Conservation (phyloP, 1,139 yeast species). For the Tardiomyces depauwii region DNA sequence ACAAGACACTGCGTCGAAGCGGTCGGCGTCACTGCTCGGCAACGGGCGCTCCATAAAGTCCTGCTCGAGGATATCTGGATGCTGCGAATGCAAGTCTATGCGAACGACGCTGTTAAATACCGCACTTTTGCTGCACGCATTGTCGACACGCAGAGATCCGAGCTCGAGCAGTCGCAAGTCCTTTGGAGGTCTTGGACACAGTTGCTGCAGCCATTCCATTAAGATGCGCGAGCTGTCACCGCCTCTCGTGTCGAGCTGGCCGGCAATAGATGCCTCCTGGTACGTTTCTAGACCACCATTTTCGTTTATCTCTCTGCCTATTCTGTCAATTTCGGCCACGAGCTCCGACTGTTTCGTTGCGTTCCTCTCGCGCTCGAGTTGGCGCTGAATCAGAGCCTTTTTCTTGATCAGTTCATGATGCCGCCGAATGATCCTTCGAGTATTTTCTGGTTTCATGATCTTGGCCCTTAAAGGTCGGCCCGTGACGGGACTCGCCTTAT, state of each 20-base stretch:
- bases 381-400: constrained; percentile 14
- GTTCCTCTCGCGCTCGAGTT: constrained; percentile 2
- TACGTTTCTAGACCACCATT: constrained; percentile 45
- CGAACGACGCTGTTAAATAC: constrained; percentile 34
- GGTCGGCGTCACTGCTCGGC: constrained; percentile 35
- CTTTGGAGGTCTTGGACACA: constrained; percentile 4
- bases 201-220: constrained; percentile 50
- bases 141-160: constrained; percentile 64
- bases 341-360: not conserved
- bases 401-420: constrained; percentile 26
- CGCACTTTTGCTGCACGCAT: constrained; percentile 46
- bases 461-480: constrained; percentile 9
- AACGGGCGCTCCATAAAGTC: constrained; percentile 74
- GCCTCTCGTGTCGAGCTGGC: constrained; percentile 68
- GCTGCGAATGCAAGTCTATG: constrained; percentile 77
- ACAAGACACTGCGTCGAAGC: constrained; percentile 62
- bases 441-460: constrained; percentile 12
- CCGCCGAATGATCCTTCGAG: constrained; percentile 22
- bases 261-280: constrained; percentile 80
- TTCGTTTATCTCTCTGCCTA: constrained; percentile 9
- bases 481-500: constrained; percentile 7
- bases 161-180: constrained; percentile 54
- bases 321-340: constrained; percentile 5
- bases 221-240: constrained; percentile 81
- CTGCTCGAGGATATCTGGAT: constrained; percentile 56